These are phyloP conservation scores for Lactarius sp. DNA, from an alignment of 768 basidiomycete species.

Conservation along the genomic window DNA sequence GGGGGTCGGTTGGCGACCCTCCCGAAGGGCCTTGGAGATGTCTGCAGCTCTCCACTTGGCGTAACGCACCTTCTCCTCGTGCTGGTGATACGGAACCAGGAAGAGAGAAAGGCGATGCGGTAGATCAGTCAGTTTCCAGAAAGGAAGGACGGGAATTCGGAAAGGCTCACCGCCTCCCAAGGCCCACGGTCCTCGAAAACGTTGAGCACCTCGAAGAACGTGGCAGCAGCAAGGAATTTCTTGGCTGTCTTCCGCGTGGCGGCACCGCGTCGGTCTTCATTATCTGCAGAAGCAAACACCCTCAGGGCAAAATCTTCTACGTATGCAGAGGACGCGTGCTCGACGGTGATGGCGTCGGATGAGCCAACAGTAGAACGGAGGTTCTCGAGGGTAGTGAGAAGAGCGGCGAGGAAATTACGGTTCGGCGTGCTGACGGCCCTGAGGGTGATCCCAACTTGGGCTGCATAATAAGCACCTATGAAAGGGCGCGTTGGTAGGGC, in stretches of 20 bases:
- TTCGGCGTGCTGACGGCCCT: conserved; percentile 62
- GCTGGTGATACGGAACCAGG: conserved; percentile 40
- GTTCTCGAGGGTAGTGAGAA: conserved; percentile 74
- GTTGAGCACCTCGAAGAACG: conserved; percentile 86
- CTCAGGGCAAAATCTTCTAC: conserved; percentile 93
- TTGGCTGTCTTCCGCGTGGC: conserved; percentile 87
- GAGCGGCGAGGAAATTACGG: conserved; percentile 61
- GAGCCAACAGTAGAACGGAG: conserved; percentile 72
- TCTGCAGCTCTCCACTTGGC: conserved; percentile 98
- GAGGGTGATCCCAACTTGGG: conserved; percentile 76
- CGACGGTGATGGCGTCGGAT: conserved; percentile 78
- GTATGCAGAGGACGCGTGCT: conserved; percentile 79
- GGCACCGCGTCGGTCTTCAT: conserved; percentile 77
- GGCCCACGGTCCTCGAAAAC: conserved; percentile 44
- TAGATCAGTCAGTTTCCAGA: not conserved
- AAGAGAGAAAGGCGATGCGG: not conserved
- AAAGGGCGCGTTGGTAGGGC: conserved; percentile 12
- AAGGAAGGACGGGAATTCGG: not conserved
- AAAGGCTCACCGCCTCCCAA: conserved; percentile 22
- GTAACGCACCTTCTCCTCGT: conserved; percentile 85
- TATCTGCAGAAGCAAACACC: conserved; percentile 86
- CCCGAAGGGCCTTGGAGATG: conserved; percentile 91
- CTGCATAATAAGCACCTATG: conserved; percentile 85
- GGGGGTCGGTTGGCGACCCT: conserved; percentile 77
- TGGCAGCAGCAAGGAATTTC: conserved; percentile 92